Evolutionary conservation across 2,329 filamentous ascomycete genomes (phyloP), one percentile per base, ranked within the genome.

Genomic region (Thermochaetoides dissita): DNA sequence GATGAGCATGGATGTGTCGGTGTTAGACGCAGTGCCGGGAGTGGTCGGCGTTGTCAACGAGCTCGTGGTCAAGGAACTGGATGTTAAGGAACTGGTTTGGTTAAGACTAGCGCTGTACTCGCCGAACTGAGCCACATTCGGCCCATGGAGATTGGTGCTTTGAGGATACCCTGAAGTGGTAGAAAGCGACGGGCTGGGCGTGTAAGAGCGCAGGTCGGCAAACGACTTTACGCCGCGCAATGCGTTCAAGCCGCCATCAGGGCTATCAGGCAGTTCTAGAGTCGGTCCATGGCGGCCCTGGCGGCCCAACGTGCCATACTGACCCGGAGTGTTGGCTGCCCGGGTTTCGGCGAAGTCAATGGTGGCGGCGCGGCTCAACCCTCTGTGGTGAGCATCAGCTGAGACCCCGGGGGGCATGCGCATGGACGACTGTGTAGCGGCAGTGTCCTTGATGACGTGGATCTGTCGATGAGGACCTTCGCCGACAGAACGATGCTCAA

Each of bases 221-320:
- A 95, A 95, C 39, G 89, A 96, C 68, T 96, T 96, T 48, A 89
- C 91, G 29, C 85, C 85, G 36, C 91, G 81, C 32, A 98, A 75
- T 55, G 89, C 89, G 57, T 85, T 81, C 38, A 83, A 76, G 30
- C 79, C 79, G 29, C 64, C 66, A 37, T 79, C 76, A 11, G 75
- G 84, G 56, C 85, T 88, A 51, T 85, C 85, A n/a, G 88, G 79
- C 44, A 91, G 78, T 57, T 88, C 84, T 33, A 96, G 69, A n/a
- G 88, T 87, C 30, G 84, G 84, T 6, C 51, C 51, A 29, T 54
- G 52, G 17, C 56, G 53, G 8, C 81, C 80, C 51, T 89, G 85
- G 49, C 89, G 79, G 17, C 84, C 80, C 45, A 94, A 73, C 2
- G 82, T 75, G 54, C 79, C 79, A 52, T 87, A 89, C 50, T 81